Evolutionary conservation across 495 filamentous ascomycete species (phyloP).

Genomic region (Mycothermus thermophilus): DNA sequence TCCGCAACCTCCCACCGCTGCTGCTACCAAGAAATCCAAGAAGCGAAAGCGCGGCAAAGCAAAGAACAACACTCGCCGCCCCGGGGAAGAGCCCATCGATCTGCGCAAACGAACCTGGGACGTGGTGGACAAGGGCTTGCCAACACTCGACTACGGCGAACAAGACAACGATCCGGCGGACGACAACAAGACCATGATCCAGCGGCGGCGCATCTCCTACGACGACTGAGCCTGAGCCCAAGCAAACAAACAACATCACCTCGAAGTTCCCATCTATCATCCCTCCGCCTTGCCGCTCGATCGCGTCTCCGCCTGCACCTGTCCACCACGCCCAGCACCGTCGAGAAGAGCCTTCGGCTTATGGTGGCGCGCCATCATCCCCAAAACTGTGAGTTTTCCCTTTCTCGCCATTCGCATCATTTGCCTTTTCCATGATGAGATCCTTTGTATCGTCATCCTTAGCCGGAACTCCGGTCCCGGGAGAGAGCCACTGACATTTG

Average conservation of each 20-base stretch:
- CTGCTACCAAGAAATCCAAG: slow-evolving; percentile 14
- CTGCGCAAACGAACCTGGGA: slow-evolving; percentile 47
- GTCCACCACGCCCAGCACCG: too few relatives aligned
- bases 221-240: slow-evolving; percentile 19
- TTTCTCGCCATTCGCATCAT: not conserved
- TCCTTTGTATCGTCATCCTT: slow-evolving; percentile 54
- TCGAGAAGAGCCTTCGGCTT: too few relatives aligned
- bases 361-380: too few relatives aligned
- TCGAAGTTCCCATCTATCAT: slow-evolving; percentile 4
- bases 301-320: too few relatives aligned
- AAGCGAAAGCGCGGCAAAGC: slow-evolving; percentile 22
- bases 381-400: not conserved
- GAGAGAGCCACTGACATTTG: slow-evolving; percentile 10
- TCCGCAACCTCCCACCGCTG: not conserved
- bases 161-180: slow-evolving; percentile 10
- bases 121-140: slow-evolving; percentile 37
- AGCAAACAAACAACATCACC: not conserved
- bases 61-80: slow-evolving; percentile 16
- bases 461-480: slow-evolving; percentile 35
- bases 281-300: too few relatives aligned
- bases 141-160: slow-evolving; percentile 40
- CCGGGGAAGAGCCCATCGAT: slow-evolving; percentile 34
- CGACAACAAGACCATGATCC: slow-evolving; percentile 13
- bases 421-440: slow-evolving; percentile 39
- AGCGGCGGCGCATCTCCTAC: slow-evolving; percentile 35